Evolutionary conservation across 306 rosid species (phyloP).

Genomic region (Medicago ruthenica): DNA sequence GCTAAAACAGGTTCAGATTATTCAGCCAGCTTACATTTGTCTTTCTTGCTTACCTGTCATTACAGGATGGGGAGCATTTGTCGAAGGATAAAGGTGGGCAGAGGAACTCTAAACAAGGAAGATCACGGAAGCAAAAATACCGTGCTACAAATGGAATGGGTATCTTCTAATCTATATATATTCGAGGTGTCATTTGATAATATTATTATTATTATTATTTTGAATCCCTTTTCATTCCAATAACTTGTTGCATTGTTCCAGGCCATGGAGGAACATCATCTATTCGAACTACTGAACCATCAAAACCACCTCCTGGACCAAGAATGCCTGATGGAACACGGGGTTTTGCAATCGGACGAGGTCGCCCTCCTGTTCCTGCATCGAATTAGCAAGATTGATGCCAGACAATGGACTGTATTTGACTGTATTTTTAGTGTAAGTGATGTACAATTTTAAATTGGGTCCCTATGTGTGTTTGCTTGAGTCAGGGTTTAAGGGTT

Average conservation of each 20-base stretch:
- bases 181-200: not conserved
- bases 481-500: conserved; percentile 37
- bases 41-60: conserved; percentile 34
- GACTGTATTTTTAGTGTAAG: conserved; percentile 11
- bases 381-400: conserved; percentile 50
- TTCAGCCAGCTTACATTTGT: conserved; percentile 26
- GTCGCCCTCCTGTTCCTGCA: conserved; percentile 62
- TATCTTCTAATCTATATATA: conserved; percentile 34
- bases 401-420: conserved; percentile 36
- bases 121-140: conserved; percentile 71
- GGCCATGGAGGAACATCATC: conserved; percentile 80
- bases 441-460: conserved; percentile 36
- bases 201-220: not conserved
- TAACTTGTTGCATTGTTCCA: conserved; percentile 41
- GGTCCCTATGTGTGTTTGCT: conserved; percentile 22
- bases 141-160: conserved; percentile 78
- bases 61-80: conserved; percentile 65
- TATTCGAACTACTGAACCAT: conserved; percentile 60
- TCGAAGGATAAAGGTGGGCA: conserved; percentile 76
- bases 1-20: conserved; percentile 10
- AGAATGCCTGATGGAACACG: conserved; percentile 97
- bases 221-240: conserved; percentile 16
- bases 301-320: conserved; percentile 97
- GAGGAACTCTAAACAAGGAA: conserved; percentile 68
- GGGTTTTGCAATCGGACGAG: conserved; percentile 96